Base-by-base conservation (phyloP, 495 filamentous ascomycete genomes). In the Jackrogersella multiformis region DNA sequence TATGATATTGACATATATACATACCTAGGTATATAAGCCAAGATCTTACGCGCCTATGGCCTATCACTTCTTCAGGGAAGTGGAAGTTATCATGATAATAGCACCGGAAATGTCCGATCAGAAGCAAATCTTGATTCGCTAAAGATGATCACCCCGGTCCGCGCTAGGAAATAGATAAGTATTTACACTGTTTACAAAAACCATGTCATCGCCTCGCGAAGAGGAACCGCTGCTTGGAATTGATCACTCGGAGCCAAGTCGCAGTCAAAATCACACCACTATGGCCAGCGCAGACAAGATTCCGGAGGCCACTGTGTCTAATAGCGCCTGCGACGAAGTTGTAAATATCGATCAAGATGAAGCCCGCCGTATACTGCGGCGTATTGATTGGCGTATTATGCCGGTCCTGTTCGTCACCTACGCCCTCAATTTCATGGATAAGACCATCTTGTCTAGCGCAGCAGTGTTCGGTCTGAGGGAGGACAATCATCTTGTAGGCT, bases 391-490 rank as follows among this genome's bases (percentile, higher is more conserved):
- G 46, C 64, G 24, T 2, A 61, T 78, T 15, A 63, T 78, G 52
- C 72, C 74, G 8, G 49, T 76, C 0, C 69, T 78, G 1, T 75
- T 75, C 26, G 13, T 74, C 1, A 69, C 64, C 13, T 75, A 75
- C 38, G 67, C 66, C 53, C 56, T 78, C 55, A 74, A 73, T 56
- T 77, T 75, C 62, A 77, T 77, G 71, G 76, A 78, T 38, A 78
- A 78, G 67, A 74, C 72, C 34, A 78, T 75, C 26, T 45, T 77
- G 15, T 76, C 75, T 5, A 75, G 67, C 48, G 75, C 76, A 4
- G 26, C 75, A 9, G 74, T 78, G 7, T 78, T 76, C 41, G 76
- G 75, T 7, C 46, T 77, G 41, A 70, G 68, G 15, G 64, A 74
- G 24, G 75, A 77, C 46, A 77, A 61, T 13, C 59, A 72, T 10